These are phyloP conservation scores for Arachnomyces sp. DNA, from an alignment of 2,329 filamentous ascomycete genomes.

Conservation along the genomic window DNA sequence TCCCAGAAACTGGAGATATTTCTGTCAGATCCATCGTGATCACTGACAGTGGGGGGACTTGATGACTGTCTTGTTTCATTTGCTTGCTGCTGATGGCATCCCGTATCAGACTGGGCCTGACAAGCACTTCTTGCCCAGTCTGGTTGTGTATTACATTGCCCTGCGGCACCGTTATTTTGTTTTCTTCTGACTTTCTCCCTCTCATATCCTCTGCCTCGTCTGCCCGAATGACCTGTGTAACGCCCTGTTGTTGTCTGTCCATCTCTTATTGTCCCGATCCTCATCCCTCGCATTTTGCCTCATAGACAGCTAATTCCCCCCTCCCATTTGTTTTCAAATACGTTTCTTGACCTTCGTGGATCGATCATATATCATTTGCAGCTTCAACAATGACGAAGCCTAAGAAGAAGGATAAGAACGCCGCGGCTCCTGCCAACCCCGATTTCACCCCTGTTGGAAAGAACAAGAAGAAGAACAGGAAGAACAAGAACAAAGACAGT, in stretches of 20 bases:
- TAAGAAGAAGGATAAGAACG: no score
- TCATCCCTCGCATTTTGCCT: conserved; percentile 16
- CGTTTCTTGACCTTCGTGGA: no score
- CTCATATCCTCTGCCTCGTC: conserved; percentile 1
- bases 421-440: no score
- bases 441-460: conserved; percentile 24
- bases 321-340: no score
- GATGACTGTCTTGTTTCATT: no score
- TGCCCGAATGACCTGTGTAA: conserved; percentile 4
- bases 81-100: no score
- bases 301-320: conserved; percentile 7
- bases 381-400: conserved; percentile 26
- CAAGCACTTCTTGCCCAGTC: conserved; percentile 1
- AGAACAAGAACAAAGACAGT: conserved; percentile 29
- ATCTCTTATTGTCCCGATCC: conserved; percentile 12
- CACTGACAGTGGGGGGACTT: no score
- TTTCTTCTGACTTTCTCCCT: not conserved
- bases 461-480: conserved; percentile 25
- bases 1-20: no score
- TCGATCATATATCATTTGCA: conserved; percentile 10
- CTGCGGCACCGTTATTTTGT: not conserved
- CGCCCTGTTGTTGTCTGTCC: conserved; percentile 4
- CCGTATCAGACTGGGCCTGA: not conserved
- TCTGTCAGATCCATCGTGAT: no score
- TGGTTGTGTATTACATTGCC: conserved; percentile 4